phyloP scores from a whole-genome alignment of 768 basidiomycete genomes.

The Ephemerocybe angulata region DNA sequence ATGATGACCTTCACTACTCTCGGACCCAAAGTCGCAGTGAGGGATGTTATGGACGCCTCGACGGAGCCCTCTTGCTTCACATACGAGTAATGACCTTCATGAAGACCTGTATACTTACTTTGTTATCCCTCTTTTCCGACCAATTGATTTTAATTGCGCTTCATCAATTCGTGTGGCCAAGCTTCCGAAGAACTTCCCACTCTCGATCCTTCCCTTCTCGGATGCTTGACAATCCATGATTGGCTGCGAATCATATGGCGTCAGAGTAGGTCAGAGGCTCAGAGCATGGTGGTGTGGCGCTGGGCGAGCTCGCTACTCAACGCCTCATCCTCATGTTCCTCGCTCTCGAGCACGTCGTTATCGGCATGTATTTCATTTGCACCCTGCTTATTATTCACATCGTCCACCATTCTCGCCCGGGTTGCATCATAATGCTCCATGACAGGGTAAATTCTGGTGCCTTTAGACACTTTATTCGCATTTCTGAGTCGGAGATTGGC shows the following conservation, averaged over 20 bases:
- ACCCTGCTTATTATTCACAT: not conserved
- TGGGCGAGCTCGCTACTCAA: not conserved
- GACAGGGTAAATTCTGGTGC: not conserved
- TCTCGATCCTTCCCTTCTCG: too few species aligned
- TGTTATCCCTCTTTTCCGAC: not conserved
- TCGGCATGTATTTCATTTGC: not conserved
- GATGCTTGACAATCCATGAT: too few species aligned
- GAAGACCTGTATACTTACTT: not conserved
- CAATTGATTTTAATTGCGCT: not conserved
- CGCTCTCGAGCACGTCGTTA: not conserved
- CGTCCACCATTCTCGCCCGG: not conserved
- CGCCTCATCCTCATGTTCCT: not conserved
- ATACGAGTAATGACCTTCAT: not conserved
- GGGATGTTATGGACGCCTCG: conserved; percentile 7
- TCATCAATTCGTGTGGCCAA: too few species aligned
- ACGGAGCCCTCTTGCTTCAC: conserved; percentile 1
- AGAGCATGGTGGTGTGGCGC: too few species aligned
- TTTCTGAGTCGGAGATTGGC: too few species aligned
- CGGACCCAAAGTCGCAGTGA: not conserved
- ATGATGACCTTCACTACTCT: conserved; percentile 1
- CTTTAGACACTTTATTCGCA: not conserved
- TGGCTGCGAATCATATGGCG: not conserved
- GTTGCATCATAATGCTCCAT: not conserved
- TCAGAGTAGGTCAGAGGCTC: not conserved
- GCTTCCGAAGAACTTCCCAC: too few species aligned